Percentiles rank a stretch among this genome's conserved stretches.
These are phyloP conservation scores for Byssothecium circinans DNA, from an alignment of 2,329 filamentous ascomycete genomes.

Conservation along the genomic window DNA sequence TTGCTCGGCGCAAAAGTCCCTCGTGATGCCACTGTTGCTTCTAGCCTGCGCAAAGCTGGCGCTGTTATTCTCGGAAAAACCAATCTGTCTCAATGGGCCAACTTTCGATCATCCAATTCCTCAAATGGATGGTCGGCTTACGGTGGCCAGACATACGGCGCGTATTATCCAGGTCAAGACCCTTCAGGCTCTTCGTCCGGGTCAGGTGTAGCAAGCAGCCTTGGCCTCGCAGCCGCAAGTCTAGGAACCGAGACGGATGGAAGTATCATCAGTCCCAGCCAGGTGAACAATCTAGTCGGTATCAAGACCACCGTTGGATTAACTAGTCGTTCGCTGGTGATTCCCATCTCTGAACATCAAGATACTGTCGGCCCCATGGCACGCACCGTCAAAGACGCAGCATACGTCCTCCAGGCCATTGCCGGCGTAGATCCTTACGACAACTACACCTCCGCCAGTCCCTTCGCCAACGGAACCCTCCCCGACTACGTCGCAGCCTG, in stretches of 20 bases:
- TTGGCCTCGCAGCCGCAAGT: conserved; percentile 61
- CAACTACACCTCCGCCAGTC: conserved; percentile 63
- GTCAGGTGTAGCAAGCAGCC: conserved; percentile 60
- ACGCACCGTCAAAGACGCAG: conserved; percentile 61
- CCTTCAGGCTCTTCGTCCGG: conserved; percentile 65
- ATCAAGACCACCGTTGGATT: conserved; percentile 65
- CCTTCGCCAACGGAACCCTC: conserved; percentile 43
- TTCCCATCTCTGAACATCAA: conserved; percentile 64
- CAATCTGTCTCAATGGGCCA: conserved; percentile 67
- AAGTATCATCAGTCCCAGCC: conserved; percentile 61
- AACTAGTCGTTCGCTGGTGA: conserved; percentile 63
- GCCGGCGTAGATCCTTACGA: conserved; percentile 56
- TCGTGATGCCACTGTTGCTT: conserved; percentile 60
- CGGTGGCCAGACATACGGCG: conserved; percentile 63
- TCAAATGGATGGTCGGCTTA: conserved; percentile 66
- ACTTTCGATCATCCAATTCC: conserved; percentile 60
- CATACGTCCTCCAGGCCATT: conserved; percentile 61
- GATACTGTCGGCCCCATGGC: conserved; percentile 62
- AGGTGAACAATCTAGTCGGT: conserved; percentile 64
- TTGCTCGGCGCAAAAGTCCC: conserved; percentile 61
- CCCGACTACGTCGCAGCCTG: conserved; percentile 66
- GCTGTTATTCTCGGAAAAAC: conserved; percentile 68
- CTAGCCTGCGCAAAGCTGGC: conserved; percentile 63
- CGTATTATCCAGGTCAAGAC: conserved; percentile 64
- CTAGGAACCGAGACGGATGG: conserved; percentile 67